Evolutionary conservation across 495 filamentous ascomycete species (phyloP).

Genomic region (Rusavskia elegans): DNA sequence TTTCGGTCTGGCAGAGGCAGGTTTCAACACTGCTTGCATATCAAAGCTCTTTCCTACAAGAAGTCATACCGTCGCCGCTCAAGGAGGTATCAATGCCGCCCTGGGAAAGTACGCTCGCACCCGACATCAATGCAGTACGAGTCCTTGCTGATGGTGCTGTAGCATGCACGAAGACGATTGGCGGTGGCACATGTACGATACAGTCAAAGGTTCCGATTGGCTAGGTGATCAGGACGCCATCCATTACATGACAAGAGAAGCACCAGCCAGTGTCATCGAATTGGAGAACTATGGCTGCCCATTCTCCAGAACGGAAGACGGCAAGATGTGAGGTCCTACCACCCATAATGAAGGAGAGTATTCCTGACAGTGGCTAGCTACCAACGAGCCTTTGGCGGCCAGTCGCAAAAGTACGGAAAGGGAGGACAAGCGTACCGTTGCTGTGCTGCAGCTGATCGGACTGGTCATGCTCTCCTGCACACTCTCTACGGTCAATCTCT

Average conservation of each 20-base stretch:
- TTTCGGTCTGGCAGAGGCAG: conserved; percentile 91
- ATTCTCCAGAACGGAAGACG: conserved; percentile 94
- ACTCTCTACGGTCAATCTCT: conserved; percentile 97
- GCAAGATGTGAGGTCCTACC: conserved; percentile 50
- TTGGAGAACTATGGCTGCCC: conserved; percentile 96
- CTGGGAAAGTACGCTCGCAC: conserved; percentile 55
- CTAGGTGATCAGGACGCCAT: conserved; percentile 97
- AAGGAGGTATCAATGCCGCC: conserved; percentile 90
- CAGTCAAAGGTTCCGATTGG: conserved; percentile 97
- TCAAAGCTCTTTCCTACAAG: conserved; percentile 95
- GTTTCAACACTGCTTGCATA: conserved; percentile 96
- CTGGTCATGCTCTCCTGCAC: conserved; percentile 90
- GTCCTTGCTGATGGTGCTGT: conserved; percentile 1
- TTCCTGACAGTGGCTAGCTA: conserved; percentile 34
- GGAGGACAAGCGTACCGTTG: conserved; percentile 95
- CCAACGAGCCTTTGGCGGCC: conserved; percentile 94
- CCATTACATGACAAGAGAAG: conserved; percentile 97
- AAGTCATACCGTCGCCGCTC: conserved; percentile 89
- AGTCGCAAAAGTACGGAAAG: conserved; percentile 88
- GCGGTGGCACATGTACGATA: conserved; percentile 99
- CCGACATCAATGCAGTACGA: not conserved
- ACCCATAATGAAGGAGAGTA: conserved; percentile 6
- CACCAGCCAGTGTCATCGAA: conserved; percentile 80
- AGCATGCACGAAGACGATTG: conserved; percentile 84
- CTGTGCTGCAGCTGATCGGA: conserved; percentile 88